Evolutionary conservation across 352 stramenopile species (phyloP), one percentile per base, ranked within the genome.

Genomic region (Phytophthora podocarpi): DNA sequence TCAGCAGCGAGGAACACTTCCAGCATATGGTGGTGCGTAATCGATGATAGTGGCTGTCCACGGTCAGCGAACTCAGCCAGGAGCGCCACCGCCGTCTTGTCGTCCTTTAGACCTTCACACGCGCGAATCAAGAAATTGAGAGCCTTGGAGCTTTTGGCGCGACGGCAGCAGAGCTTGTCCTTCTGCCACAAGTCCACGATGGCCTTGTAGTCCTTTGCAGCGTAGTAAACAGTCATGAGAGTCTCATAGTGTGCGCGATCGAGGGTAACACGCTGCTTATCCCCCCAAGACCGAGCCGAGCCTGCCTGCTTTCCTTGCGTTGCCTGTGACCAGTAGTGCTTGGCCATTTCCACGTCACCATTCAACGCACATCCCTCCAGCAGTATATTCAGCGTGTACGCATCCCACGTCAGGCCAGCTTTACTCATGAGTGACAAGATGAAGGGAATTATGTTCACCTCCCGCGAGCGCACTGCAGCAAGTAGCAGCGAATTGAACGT

Each of bases 1-100:
- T 80, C 68, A 6, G 79, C 80, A 28, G 80, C 64, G 3, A 96
- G 48, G 41, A 85, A 85, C 18, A 80, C 76, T 42, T 72, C 55
- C n/a, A 96, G 59, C 52, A 94, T 63, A 64, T 94, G 87, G 59
- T 96, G 90, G 48, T 89, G 80, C 50, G 80, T 75, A 49, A 93
- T 81, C 5, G 71, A 71, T 9, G 82, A 84, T 3, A 85, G 47
- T 31, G 76, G 59, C 16, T 90, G 76, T 3, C 82, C 78, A 23
- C 83, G 78, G 3, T 72, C 50, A 15, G 60, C 64, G 58, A 96
- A 94, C 51, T 93, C 76, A 28, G 87, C 62, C 10, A 93, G 37
- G 2, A 96, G 58, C 10, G 40, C 55, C 5, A 67, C 65, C 1
- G 82, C 87, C 2, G 55, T 85, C 16, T 41, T 64, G 50, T 82